A percentile compares a stretch with the other conserved stretches of the same genome.
phyloP scores from a whole-genome alignment of 1,284 basidiomycete genomes.

The Dichomitus squalens region DNA sequence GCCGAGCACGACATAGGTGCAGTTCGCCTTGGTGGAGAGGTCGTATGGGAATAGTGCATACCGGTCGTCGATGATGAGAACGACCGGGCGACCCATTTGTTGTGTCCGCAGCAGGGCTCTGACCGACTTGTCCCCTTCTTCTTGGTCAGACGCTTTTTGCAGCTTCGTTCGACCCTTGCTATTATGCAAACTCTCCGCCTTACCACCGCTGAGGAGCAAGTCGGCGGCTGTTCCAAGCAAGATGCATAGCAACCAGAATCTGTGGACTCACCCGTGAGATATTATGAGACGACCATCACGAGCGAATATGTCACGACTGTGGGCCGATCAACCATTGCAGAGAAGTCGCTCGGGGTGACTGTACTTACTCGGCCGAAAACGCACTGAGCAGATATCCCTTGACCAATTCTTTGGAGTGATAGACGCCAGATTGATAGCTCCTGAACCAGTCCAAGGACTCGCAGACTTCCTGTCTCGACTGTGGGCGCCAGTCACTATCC shows the following conservation, averaged over 20 bases:
- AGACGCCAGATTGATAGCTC: conserved; percentile 78
- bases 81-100: conserved; percentile 53
- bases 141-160: conserved; percentile 58
- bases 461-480: conserved; percentile 83
- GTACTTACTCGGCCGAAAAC: conserved; percentile 59
- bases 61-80: conserved; percentile 69
- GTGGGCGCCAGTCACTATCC: background rate
- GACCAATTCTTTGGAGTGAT: conserved; percentile 58
- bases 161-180: conserved; percentile 40
- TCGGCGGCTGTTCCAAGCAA: background rate
- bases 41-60: conserved; percentile 74
- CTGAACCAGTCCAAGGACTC: conserved; percentile 76
- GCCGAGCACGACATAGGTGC: conserved; percentile 70
- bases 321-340: background rate
- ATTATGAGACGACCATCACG: conserved; percentile 69
- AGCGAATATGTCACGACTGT: conserved; percentile 67
- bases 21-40: conserved; percentile 47
- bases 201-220: conserved; percentile 56
- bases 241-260: too few species aligned
- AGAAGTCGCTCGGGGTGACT: background rate
- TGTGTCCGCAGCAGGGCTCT: conserved; percentile 63
- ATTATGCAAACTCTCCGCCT: conserved; percentile 54
- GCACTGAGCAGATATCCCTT: conserved; percentile 76
- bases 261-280: conserved; percentile 74
- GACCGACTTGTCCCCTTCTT: conserved; percentile 67